Conservation (phyloP, 2,329 filamentous ascomycete species). For the Geosmithia putterillii region DNA sequence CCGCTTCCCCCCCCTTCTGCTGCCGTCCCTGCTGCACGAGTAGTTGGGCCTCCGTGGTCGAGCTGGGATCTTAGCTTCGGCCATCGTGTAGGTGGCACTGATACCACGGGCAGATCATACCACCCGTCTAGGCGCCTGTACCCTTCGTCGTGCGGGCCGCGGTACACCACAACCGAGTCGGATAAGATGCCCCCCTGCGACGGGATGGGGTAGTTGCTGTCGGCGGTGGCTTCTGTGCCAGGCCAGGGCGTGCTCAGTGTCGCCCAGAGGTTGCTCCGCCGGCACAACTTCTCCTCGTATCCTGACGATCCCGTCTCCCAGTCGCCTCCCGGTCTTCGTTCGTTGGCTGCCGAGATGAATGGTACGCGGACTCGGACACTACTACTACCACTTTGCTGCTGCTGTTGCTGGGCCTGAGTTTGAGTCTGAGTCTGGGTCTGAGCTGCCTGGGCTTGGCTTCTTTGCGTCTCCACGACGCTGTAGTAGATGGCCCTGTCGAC, state of each 20-base stretch:
- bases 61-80: slow-evolving; percentile 53
- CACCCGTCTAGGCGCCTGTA: slow-evolving; percentile 46
- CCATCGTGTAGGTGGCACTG: slow-evolving; percentile 58
- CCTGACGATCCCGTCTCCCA: slow-evolving; percentile 53
- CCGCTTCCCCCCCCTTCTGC: too few species aligned
- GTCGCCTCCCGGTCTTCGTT: slow-evolving; percentile 65
- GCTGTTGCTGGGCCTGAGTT: too few species aligned
- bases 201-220: slow-evolving; percentile 58
- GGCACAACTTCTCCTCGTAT: slow-evolving; percentile 55
- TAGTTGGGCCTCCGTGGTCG: too few species aligned
- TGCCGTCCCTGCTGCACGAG: too few species aligned
- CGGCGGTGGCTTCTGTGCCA: slow-evolving; percentile 17
- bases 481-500: slow-evolving; percentile 49
- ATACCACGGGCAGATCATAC: slow-evolving; percentile 57
- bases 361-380: slow-evolving; percentile 40
- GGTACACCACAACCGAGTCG: slow-evolving; percentile 59
- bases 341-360: slow-evolving; percentile 64
- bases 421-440: too few species aligned
- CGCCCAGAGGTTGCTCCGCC: slow-evolving; percentile 61
- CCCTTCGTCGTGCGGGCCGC: slow-evolving; percentile 52
- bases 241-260: slow-evolving; percentile 51
- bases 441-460: slow-evolving; percentile 18
- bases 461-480: slow-evolving; percentile 23
- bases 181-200: slow-evolving; percentile 59
- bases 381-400: too few species aligned